A percentile compares a stretch with the other conserved stretches of the same genome.
Conservation (phyloP, 2,329 filamentous ascomycete genomes). For the Davidsoniella australis region DNA sequence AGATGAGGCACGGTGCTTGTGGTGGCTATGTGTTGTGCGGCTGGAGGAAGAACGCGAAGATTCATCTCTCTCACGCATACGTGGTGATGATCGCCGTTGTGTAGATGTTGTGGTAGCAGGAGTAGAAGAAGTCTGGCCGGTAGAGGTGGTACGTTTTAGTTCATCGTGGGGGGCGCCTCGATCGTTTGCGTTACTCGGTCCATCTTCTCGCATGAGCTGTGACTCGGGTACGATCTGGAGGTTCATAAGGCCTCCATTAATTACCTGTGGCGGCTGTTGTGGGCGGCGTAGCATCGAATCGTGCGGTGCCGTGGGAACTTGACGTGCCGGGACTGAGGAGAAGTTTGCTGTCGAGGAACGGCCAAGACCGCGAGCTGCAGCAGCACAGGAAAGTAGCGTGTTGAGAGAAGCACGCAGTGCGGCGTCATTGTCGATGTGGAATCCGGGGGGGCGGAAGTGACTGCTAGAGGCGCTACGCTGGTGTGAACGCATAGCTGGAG, state of each 20-base stretch:
- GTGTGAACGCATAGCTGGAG: conserved; percentile 31
- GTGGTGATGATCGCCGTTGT: too few relatives aligned
- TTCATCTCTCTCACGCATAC: too few relatives aligned
- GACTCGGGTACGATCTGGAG: conserved; percentile 43
- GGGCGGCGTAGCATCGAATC: conserved; percentile 22
- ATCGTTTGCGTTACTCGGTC: not conserved
- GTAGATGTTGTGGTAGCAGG: conserved; percentile 4
- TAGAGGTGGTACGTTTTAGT: not conserved
- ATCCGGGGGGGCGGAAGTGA: conserved; percentile 50
- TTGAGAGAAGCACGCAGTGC: conserved; percentile 86
- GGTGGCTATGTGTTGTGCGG: not conserved
- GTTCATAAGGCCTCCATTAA: conserved; percentile 28
- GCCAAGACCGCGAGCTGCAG: conserved; percentile 66
- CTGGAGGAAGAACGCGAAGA: not conserved
- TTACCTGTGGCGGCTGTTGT: conserved; percentile 27
- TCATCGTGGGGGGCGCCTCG: not conserved
- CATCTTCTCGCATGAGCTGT: conserved; percentile 29
- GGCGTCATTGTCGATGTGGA: conserved; percentile 81
- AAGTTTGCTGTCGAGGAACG: conserved; percentile 24
- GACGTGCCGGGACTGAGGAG: conserved; percentile 19
- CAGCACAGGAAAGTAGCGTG: conserved; percentile 84
- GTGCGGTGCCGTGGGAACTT: conserved; percentile 12
- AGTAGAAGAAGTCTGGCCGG: conserved; percentile 14
- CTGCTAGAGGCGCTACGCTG: conserved; percentile 24
- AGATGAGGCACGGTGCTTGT: not conserved